Base-by-base conservation (phyloP, 192 early-diverging fungal species). In the Gamsiella multidivaricata region DNA sequence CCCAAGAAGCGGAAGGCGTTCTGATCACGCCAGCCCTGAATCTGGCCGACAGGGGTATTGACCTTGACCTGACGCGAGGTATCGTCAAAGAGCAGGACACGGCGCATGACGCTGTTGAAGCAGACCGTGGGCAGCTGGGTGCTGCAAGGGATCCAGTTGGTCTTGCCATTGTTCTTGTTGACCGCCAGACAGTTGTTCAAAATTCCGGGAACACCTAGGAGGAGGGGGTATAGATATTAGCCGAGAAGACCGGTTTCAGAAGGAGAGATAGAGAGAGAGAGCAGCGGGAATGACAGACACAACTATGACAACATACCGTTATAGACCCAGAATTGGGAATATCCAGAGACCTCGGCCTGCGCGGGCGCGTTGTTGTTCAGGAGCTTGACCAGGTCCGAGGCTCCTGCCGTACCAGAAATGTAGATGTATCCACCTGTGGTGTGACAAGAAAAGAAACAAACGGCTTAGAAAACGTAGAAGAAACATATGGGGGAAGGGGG, bases 1-100 rank as follows among this genome's bases (percentile, higher is more conserved):
- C 76, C 76, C 45, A 79, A 57, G 56, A 79, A 79, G 3, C 76
- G 52, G 33, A 82, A 65, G 1, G 69, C 51, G 34, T 82, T 70
- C 10, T 65, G 66, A 32, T 79, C 76, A 28, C 67, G 76, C 54
- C 54, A 79, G 17, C 76, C 76, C 29, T 69, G 67, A 18, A 79
- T 58, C 46, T 57, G 56, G 15, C 76, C 76, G 14, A 51, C 51
- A 29, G 54, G 15, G 0, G 67, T 60, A 39, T 79, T 64, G 15
- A 79, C 67, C 32, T 41, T 61, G 61, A 79, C 28, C 34, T 79
- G 76, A 36, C 54, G 65, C 4, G 61, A 65, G 12, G 54, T 61
- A 32, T 79, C 76, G 12, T 64, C 54, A 65, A 72, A 64, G 33
- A 65, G 39, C 10, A 72, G 29, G 36, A 59, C 39, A 23, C 70